A percentile compares a stretch with the other conserved stretches of the same genome.
Conservation (phyloP, 306 rosid species). For the Mimosa pudica region DNA sequence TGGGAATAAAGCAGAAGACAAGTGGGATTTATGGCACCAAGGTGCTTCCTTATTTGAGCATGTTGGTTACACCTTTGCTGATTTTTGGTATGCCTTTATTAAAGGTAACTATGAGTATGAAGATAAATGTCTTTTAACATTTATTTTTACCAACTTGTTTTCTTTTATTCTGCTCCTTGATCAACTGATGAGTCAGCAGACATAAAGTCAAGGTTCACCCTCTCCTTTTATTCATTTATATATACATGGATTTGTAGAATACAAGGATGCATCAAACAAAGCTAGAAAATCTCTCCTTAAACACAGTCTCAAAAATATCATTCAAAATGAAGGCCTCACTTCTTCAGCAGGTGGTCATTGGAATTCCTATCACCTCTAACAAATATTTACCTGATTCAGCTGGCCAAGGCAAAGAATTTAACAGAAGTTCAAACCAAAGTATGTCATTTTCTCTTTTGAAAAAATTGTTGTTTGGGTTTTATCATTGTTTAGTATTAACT, state of each 20-base stretch:
- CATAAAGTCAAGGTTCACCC: conserved; percentile 19
- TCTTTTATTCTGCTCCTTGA: conserved; percentile 36
- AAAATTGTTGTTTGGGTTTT: not conserved
- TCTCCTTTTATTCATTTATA: conserved; percentile 16
- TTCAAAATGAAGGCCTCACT: conserved; percentile 43
- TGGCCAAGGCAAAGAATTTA: not conserved
- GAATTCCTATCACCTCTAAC: conserved; percentile 39
- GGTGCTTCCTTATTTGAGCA: conserved; percentile 37
- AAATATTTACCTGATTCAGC: conserved; percentile 28
- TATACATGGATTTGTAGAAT: not conserved
- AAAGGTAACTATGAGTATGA: not conserved
- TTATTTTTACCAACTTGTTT: conserved; percentile 25
- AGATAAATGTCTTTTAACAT: conserved; percentile 20
- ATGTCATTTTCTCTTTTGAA: conserved; percentile 2
- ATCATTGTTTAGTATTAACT: not conserved
- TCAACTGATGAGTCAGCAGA: conserved; percentile 39
- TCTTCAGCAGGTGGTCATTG: conserved; percentile 45
- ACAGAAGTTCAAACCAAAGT: conserved; percentile 30
- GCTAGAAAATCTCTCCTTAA: not conserved
- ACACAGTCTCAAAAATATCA: not conserved
- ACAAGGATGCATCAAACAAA: conserved; percentile 18
- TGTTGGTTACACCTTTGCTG: not conserved
- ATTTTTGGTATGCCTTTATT: not conserved
- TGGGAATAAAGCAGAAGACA: not conserved
- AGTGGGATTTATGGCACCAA: not conserved